A percentile compares a stretch with the other conserved stretches of the same genome.
phyloP scores from a whole-genome alignment of 768 basidiomycete genomes.

The Glaciozyma martinii region DNA sequence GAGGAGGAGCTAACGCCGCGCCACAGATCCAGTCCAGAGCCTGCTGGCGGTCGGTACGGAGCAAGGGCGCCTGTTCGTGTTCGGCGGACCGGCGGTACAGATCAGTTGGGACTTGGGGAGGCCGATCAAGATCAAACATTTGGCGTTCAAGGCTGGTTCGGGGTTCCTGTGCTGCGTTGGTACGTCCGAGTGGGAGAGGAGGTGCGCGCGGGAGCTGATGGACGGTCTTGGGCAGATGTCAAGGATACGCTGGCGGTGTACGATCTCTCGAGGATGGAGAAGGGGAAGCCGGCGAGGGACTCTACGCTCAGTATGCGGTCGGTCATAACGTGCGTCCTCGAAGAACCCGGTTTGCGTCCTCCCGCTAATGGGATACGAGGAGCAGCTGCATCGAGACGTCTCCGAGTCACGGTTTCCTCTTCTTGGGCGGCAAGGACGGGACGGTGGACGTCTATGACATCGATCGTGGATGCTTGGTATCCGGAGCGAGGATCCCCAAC shows the following conservation, averaged over 20 bases:
- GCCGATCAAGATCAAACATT: slow-evolving; percentile 47
- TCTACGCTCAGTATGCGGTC: slow-evolving; percentile 28
- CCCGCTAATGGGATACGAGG: not conserved
- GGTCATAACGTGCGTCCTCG: slow-evolving; percentile 16
- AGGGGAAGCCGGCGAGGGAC: slow-evolving; percentile 27
- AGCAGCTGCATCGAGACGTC: slow-evolving; percentile 55
- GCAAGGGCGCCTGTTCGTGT: slow-evolving; percentile 55
- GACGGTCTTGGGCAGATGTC: slow-evolving; percentile 36
- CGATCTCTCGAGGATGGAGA: slow-evolving; percentile 30
- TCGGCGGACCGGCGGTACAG: slow-evolving; percentile 61
- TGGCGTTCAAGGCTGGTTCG: slow-evolving; percentile 53
- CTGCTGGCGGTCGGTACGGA: slow-evolving; percentile 50
- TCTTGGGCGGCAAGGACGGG: slow-evolving; percentile 49
- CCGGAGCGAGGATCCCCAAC: slow-evolving; percentile 57
- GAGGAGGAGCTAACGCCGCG: not conserved
- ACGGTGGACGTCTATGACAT: slow-evolving; percentile 69
- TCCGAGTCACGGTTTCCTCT: slow-evolving; percentile 65
- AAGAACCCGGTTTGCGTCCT: not conserved
- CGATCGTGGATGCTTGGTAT: slow-evolving; percentile 56
- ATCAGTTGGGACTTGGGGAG: slow-evolving; percentile 47
- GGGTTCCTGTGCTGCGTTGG: slow-evolving; percentile 57
- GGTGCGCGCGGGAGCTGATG: slow-evolving; percentile 58
- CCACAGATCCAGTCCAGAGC: slow-evolving; percentile 40
- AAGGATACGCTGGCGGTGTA: slow-evolving; percentile 36
- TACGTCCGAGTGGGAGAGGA: slow-evolving; percentile 39